phyloP scores from a whole-genome alignment of 2,329 filamentous ascomycete species.

The Aspergillus transmontanensis region DNA sequence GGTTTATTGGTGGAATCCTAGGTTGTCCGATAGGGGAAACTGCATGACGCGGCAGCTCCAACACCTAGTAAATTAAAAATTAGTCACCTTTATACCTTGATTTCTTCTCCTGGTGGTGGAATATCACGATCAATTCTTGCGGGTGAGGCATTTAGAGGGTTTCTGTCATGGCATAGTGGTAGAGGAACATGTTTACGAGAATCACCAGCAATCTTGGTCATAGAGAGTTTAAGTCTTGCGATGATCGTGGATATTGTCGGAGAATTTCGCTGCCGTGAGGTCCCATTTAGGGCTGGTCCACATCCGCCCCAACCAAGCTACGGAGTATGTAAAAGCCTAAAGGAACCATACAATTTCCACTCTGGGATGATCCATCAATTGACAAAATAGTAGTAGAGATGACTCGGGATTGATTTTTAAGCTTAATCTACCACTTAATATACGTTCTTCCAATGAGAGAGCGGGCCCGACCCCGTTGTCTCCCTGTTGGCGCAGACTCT shows the following conservation, averaged over 20 bases:
- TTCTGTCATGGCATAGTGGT: too few relatives aligned
- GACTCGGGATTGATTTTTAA: background rate
- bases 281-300: constrained; percentile 2
- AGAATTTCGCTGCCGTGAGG: background rate
- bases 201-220: background rate
- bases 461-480: background rate
- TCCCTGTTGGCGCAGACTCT: background rate
- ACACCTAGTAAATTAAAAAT: background rate
- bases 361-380: background rate
- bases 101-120: too few relatives aligned
- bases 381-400: background rate
- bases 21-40: background rate
- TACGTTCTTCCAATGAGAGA: background rate
- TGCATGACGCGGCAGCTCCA: constrained; percentile 3
- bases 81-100: too few relatives aligned
- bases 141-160: background rate
- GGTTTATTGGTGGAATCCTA: constrained; percentile 2
- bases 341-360: background rate
- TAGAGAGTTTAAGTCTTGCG: background rate
- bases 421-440: constrained; percentile 2
- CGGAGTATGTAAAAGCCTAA: background rate
- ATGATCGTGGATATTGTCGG: background rate
- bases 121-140: background rate
- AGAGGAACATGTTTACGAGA: background rate
- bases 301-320: background rate